phyloP scores from a whole-genome alignment of 2,329 filamentous ascomycete genomes.

The Penicillium crustosum region DNA sequence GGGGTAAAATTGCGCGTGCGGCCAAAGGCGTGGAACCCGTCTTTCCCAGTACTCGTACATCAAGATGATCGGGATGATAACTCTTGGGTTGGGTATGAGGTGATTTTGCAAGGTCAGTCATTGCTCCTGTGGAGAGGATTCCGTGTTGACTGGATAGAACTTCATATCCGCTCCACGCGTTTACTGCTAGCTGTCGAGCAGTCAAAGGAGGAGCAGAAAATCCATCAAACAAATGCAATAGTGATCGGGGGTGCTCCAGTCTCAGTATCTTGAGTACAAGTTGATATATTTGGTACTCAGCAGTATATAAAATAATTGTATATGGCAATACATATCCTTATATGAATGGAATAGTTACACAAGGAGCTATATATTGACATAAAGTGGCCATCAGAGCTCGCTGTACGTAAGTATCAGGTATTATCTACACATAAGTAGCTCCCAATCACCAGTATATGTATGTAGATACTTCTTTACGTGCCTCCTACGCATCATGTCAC shows the following conservation, averaged over 20 bases:
- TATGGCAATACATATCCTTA: neutral
- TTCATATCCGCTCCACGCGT: conserved; percentile 64
- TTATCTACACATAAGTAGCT: no score
- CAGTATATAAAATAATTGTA: neutral
- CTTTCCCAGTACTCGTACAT: conserved; percentile 53
- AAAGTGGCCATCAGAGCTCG: no score
- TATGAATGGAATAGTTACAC: no score
- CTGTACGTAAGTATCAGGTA: no score
- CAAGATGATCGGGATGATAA: conserved; percentile 55
- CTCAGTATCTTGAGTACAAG: neutral
- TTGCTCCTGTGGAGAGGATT: neutral
- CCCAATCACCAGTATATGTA: no score
- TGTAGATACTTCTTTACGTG: no score
- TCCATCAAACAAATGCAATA: conserved; percentile 60
- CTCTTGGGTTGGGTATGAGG: conserved; percentile 64
- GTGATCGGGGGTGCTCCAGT: conserved; percentile 32
- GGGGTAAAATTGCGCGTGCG: conserved; percentile 68
- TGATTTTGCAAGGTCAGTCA: conserved; percentile 69
- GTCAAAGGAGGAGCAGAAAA: conserved; percentile 60
- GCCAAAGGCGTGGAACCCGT: conserved; percentile 49
- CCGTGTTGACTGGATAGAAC: conserved; percentile 50
- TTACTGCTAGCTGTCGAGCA: conserved; percentile 66
- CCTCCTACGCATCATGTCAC: no score
- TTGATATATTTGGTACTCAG: neutral
- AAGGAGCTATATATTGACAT: no score